Evolutionary conservation across 495 filamentous ascomycete genomes (phyloP).

Genomic region (Neurospora sp.): DNA sequence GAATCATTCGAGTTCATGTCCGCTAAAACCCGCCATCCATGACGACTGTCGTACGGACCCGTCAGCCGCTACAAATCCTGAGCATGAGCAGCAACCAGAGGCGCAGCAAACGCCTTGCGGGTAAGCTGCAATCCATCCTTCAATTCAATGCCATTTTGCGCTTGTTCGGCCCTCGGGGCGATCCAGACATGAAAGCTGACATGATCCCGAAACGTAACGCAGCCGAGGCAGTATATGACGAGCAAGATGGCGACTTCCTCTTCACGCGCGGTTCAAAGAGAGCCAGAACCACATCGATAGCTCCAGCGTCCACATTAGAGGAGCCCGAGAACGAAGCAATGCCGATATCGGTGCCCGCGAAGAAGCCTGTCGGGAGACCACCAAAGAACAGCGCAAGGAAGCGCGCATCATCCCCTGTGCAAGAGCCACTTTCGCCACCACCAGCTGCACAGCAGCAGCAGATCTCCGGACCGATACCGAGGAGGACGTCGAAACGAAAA

Average conservation of each 20-base stretch:
- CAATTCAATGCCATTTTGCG: background rate
- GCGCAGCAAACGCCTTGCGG: conserved; percentile 47
- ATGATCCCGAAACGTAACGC: conserved; percentile 4
- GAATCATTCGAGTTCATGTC: conserved; percentile 14
- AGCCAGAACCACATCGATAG: conserved; percentile 30
- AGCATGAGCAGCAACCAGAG: conserved; percentile 50
- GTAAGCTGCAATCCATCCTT: conserved; percentile 26
- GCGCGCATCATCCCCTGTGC: conserved; percentile 27
- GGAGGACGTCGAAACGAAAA: conserved; percentile 33
- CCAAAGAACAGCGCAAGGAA: conserved; percentile 27
- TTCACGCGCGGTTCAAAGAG: conserved; percentile 49
- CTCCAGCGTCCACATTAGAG: conserved; percentile 29
- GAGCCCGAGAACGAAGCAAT: conserved; percentile 30
- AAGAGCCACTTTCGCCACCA: conserved; percentile 11
- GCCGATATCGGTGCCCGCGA: conserved; percentile 25
- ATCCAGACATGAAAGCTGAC: conserved; percentile 4
- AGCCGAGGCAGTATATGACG: conserved; percentile 46
- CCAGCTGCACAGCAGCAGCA: conserved; percentile 1
- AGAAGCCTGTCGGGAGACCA: conserved; percentile 32
- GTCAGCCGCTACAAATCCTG: conserved; percentile 47
- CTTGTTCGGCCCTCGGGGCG: conserved; percentile 8
- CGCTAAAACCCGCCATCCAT: conserved; percentile 37
- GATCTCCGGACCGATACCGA: conserved; percentile 22
- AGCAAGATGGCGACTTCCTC: conserved; percentile 55
- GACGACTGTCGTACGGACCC: conserved; percentile 51